Conservation (phyloP, 2,329 filamentous ascomycete species). For the Bretziella fagacearum region DNA sequence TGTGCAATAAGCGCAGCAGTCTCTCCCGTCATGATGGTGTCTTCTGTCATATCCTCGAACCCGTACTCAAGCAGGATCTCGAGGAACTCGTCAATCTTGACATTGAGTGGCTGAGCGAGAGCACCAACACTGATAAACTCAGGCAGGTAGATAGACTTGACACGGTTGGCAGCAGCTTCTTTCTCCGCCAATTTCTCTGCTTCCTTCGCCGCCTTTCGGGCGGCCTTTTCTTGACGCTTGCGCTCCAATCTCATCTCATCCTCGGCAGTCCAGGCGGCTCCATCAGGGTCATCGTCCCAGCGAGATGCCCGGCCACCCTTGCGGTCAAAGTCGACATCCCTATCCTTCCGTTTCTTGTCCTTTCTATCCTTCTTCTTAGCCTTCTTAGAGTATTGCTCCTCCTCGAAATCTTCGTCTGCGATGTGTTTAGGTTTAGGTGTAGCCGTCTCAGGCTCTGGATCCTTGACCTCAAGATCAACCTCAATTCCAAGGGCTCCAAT, state of each 20-base stretch:
- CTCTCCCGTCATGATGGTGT: constrained; percentile 79
- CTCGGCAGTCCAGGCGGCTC: constrained; percentile 9
- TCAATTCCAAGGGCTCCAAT: constrained; percentile 9
- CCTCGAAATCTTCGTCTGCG: constrained; percentile 3
- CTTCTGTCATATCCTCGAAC: constrained; percentile 67
- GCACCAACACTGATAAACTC: constrained; percentile 84
- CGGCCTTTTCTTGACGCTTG: constrained; percentile 10
- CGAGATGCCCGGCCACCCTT: neutral
- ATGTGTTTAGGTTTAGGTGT: neutral
- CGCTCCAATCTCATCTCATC: constrained; percentile 11
- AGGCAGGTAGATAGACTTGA: constrained; percentile 55
- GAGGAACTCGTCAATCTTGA: constrained; percentile 56
- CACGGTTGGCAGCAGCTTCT: constrained; percentile 23
- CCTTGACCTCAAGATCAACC: neutral
- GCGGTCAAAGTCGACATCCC: constrained; percentile 1
- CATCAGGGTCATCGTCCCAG: constrained; percentile 8
- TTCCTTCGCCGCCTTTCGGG: constrained; percentile 13
- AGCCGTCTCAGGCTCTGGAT: neutral
- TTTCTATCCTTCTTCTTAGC: neutral
- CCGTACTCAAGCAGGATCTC: constrained; percentile 65
- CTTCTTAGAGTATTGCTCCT: neutral
- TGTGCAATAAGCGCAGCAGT: constrained; percentile 77
- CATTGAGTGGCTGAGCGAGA: constrained; percentile 56
- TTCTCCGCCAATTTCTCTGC: constrained; percentile 8
- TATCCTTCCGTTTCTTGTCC: constrained; percentile 10